Evolutionary conservation across 2,329 filamentous ascomycete species (phyloP).

Genomic region (Claviceps spartinae): DNA sequence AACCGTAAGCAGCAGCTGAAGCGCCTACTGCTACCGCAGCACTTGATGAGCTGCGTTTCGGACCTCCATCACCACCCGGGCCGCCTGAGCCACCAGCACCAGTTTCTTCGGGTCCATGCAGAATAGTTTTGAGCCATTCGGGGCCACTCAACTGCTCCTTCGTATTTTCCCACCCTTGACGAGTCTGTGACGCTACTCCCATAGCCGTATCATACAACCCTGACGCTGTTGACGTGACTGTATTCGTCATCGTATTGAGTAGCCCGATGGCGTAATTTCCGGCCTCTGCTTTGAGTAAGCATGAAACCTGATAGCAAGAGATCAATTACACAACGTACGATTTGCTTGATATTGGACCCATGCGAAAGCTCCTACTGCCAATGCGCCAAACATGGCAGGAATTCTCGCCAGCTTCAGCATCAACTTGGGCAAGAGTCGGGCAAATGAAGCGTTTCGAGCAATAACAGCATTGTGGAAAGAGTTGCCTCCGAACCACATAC

Average conservation of each 20-base stretch:
- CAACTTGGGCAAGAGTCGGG: constrained; percentile 63
- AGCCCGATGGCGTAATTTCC: constrained; percentile 45
- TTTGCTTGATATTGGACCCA: constrained; percentile 95
- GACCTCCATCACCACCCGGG: constrained; percentile 32
- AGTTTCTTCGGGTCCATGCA: constrained; percentile 47
- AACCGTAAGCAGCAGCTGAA: constrained; percentile 65
- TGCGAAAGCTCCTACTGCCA: constrained; percentile 72
- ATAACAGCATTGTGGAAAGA: constrained; percentile 68
- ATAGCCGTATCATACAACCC: constrained; percentile 58
- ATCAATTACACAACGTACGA: constrained; percentile 42
- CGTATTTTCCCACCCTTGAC: constrained; percentile 68
- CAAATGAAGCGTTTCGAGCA: constrained; percentile 51
- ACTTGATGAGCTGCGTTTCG: constrained; percentile 45
- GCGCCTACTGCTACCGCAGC: constrained; percentile 55
- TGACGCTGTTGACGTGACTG: constrained; percentile 54
- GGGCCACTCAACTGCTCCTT: constrained; percentile 59
- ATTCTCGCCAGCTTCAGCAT: constrained; percentile 80
- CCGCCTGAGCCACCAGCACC: constrained; percentile 37
- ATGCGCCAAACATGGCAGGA: constrained; percentile 82
- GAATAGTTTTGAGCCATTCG: constrained; percentile 68
- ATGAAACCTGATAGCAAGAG: background rate
- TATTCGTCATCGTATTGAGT: constrained; percentile 59
- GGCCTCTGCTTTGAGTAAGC: constrained; percentile 27
- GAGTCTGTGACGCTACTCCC: constrained; percentile 66
- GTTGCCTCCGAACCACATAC: constrained; percentile 68